Evolutionary conservation across 164 flowering plant species (phyloP).

Genomic region (Aristolochia contorta): DNA sequence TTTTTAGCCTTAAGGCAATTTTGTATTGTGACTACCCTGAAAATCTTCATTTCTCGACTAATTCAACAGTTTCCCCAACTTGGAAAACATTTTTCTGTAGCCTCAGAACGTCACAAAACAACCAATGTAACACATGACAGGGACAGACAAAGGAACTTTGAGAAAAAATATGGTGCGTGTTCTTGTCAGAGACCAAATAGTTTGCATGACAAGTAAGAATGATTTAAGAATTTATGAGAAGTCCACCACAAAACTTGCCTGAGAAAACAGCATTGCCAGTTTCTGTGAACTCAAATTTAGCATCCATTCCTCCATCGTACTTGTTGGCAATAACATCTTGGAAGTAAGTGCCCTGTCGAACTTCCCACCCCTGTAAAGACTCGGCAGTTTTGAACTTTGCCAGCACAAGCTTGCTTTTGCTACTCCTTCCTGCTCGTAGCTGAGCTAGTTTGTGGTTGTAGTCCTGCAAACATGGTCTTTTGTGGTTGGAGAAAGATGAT

Average conservation of each 20-base stretch:
- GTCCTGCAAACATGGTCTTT: conserved; percentile 40
- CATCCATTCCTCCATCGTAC: conserved; percentile 96
- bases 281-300: conserved; percentile 76
- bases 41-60: too few species aligned
- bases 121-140: too few species aligned
- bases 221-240: neutral
- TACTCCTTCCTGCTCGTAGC: conserved; percentile 88
- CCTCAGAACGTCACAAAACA: too few species aligned
- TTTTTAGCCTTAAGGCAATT: neutral
- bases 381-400: conserved; percentile 77
- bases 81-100: too few species aligned
- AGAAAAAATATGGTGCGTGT: neutral
- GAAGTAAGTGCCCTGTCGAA: conserved; percentile 76
- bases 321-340: conserved; percentile 72
- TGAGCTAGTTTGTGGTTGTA: conserved; percentile 85
- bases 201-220: neutral
- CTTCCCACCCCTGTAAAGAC: conserved; percentile 78
- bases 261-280: conserved; percentile 74
- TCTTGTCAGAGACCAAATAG: neutral
- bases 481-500: neutral
- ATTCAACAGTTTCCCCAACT: too few species aligned
- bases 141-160: too few species aligned
- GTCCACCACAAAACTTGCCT: conserved; percentile 29
- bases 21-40: too few species aligned
- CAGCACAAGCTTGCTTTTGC: conserved; percentile 89